Evolutionary conservation across 108 stramenopile species (phyloP), one percentile per base, ranked within the genome.

Genomic region (Schizochytrium sp.): DNA sequence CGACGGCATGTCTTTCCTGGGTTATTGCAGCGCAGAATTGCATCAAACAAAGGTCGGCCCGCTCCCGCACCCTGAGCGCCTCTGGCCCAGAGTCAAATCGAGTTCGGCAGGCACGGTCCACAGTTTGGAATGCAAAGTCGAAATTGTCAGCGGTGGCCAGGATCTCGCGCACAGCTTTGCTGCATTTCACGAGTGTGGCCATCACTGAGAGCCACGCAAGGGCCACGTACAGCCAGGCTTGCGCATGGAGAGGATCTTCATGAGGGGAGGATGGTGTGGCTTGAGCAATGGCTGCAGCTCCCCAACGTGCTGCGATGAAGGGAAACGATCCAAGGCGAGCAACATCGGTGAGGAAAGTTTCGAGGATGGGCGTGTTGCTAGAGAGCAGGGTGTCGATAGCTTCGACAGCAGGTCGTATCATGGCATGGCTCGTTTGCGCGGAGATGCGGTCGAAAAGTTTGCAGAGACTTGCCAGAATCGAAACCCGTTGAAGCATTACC

Each of bases 41-140:
- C 64, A 69, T 44, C 42, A 69, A 44, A 15, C 12, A 8, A 44
- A 69, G 42, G 28, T 69, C 64, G 64, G 64, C 64, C 8, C 64
- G 64, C 64, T 69, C 64, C 8, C 64, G 64, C 64, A 69, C 64
- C 42, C 64, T 38, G 19, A 69, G 64, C 19, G 64, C 64, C 64
- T 69, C 64, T 8, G 64, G 12, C 19, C 64, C 64, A 7, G 64
- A 69, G 19, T 69, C 64, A 3, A 69, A 69, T 2, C 64, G 64
- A 38, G 44, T 69, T 0, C 64, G 64, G 19, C 44, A 44, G 2
- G 64, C 28, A 44, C 64, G 64, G 3, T 69, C 64, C 42, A 44
- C 42, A 7, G 15, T 44, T 38, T 38, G 42, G 28, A 69, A 69
- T 10, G 64, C 64, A 15, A 69, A 69, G 12, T 12, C 64, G 64